Base-by-base conservation (phyloP, 768 basidiomycete genomes). In the Tricholoma sp. region DNA sequence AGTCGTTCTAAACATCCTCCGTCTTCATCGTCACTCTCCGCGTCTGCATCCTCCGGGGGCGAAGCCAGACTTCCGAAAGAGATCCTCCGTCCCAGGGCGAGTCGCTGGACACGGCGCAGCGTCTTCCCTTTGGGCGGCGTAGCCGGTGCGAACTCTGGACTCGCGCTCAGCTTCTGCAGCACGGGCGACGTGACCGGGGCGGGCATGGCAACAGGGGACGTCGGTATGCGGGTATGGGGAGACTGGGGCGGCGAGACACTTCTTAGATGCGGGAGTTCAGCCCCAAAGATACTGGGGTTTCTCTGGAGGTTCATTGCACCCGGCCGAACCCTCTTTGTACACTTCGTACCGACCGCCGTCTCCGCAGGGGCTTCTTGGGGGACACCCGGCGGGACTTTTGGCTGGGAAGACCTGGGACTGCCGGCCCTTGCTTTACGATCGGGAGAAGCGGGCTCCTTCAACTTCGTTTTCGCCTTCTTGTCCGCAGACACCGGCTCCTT, bases 211-310 rank as follows among this genome's bases (percentile, higher is more conserved):
- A 59, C 44, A 29, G 61, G 59, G 50, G 61, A 60, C 3, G 60
- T 49, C 45, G 63, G 42, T 7, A 53, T 11, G n/a, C 33, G 55
- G 33, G 56, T 33, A 37, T 47, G 47, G 17, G 52, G 45, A 50
- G 53, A 18, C 24, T 62, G 57, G 24, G 63, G 31, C 13, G 59
- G 52, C 12, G 61, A 53, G 13, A 59, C 48, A 31, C 31, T 49
- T 17, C n/a, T 73, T 28, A 78, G 71, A 48, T 68, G 72, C 36
- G 84, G 85, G 34, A 87, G 75, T 66, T 88, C 87, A 55, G 74
- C 77, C 37, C 85, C 88, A 61, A 87, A 80, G 63, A 85, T 85
- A 63, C 81, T 85, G 33, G 84, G 84, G 59, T 84, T 86, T 53
- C 81, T 79, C 61, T 77, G 75, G 33, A 78, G 65, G 60, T 80